A percentile compares a stretch with the other conserved stretches of the same genome.
phyloP scores from a whole-genome alignment of 345 rosid species.

The Barbarea vulgaris region DNA sequence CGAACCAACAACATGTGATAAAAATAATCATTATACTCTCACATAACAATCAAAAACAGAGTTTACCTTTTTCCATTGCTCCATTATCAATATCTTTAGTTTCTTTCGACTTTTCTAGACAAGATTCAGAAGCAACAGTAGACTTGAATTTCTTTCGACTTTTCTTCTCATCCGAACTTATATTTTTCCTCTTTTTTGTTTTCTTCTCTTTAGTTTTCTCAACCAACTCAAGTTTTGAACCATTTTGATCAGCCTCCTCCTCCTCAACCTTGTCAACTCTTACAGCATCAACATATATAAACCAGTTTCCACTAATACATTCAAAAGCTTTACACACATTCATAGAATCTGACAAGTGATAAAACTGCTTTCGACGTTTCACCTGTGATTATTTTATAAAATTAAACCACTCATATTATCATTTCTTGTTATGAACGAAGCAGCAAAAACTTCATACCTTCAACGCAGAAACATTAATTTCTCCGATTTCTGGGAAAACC shows the following conservation, averaged over 20 bases:
- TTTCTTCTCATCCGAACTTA: slow-evolving; percentile 31
- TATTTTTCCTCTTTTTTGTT: slow-evolving; percentile 27
- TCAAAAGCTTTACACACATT: slow-evolving; percentile 50
- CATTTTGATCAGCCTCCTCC: slow-evolving; percentile 18
- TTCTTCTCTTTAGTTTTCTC: slow-evolving; percentile 30
- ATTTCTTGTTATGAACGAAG: neutral
- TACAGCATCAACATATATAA: slow-evolving; percentile 54
- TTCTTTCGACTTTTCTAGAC: slow-evolving; percentile 30
- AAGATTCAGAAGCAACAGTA: slow-evolving; percentile 36
- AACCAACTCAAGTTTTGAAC: slow-evolving; percentile 17
- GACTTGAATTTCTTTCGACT: slow-evolving; percentile 44
- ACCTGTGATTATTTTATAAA: neutral
- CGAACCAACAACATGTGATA: neutral
- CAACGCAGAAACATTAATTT: slow-evolving; percentile 1
- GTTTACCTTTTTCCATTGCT: slow-evolving; percentile 27
- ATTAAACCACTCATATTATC: neutral
- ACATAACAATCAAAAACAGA: slow-evolving; percentile 4
- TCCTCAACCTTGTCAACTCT: no score
- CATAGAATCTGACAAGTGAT: slow-evolving; percentile 57
- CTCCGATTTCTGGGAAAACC: slow-evolving; percentile 16
- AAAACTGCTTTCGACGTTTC: slow-evolving; percentile 53
- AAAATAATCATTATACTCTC: no score
- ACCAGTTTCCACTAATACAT: slow-evolving; percentile 51
- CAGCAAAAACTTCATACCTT: slow-evolving; percentile 7
- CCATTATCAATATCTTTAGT: slow-evolving; percentile 29